Base-by-base conservation (phyloP, 1,139 yeast species). In the Zhuliangozyma blackwelliae region DNA sequence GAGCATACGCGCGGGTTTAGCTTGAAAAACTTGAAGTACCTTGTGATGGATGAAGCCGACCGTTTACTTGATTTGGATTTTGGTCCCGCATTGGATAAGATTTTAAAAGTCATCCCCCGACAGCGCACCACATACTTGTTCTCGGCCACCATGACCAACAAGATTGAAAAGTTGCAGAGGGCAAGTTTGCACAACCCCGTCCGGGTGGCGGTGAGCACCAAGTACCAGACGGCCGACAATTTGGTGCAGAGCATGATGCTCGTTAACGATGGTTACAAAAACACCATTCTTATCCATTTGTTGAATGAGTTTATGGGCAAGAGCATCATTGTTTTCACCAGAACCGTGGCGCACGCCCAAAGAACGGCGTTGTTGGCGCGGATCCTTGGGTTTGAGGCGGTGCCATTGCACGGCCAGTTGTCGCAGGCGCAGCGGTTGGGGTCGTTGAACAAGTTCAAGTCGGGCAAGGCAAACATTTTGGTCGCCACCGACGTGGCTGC, bases 401-500 rank as follows among this genome's bases (percentile, higher is more conserved):
- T 89, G 11, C 97, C 98, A 6, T 71, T 94, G 41, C 97, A 92
- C 54, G 98, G 98, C 25, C 96, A 90, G 59, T 71, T 92, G 57
- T 74, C 95, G 7, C 98, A 92, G 60, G 77, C 94, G 12, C 95
- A 94, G 50, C 77, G 98, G 55, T 75, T 92, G 37, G 96, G 97
- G 10, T 92, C 97, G 0, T 70, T 92, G 47, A 94, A 89, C 63
- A 84, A 90, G 56, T 92, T 92, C 71, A 88, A 90, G 55, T 74
- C 94, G 1, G 96, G 97, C 5, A 75, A 77, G 32, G 77, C 89
- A 47, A 77, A 78, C 43, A 89, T 94, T 39, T 67, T 92, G 36
- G 89, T 92, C 7, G 98, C 98, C 9, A 92, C 98, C 1, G 97
- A 92, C 64, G 98, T 92, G 31, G 98, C 97, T 9, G 96, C 98